These are phyloP conservation scores for Passalora sequoiae DNA, from an alignment of 2,329 filamentous ascomycete genomes.

Conservation along the genomic window DNA sequence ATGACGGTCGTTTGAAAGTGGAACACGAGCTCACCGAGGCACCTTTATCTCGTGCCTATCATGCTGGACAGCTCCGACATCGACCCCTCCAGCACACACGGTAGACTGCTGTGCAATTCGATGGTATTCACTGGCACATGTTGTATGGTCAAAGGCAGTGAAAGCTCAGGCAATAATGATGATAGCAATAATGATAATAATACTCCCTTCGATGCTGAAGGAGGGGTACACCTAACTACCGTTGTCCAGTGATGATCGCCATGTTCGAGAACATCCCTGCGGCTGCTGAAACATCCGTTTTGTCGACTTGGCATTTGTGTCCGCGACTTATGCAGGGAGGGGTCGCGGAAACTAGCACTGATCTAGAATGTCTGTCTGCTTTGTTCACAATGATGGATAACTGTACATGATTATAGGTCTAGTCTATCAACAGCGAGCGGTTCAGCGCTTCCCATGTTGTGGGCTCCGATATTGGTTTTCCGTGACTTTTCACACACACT, in stretches of 20 bases:
- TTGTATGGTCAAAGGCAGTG: background rate
- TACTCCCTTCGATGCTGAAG: background rate
- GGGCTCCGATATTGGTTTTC: too few relatives aligned
- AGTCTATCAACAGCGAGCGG: too few relatives aligned
- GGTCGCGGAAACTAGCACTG: too few relatives aligned
- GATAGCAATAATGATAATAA: constrained; percentile 1
- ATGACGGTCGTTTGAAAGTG: constrained; percentile 4
- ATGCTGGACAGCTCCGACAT: background rate
- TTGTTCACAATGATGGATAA: too few relatives aligned
- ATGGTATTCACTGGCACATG: background rate
- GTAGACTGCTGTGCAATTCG: background rate
- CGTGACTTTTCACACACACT: too few relatives aligned
- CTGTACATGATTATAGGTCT: too few relatives aligned
- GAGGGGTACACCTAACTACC: too few relatives aligned
- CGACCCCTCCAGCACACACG: background rate
- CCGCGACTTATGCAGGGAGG: too few relatives aligned
- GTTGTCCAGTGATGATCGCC: background rate
- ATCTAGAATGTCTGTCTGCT: too few relatives aligned
- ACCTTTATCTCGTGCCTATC: background rate
- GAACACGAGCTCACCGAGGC: constrained; percentile 4
- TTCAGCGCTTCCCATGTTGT: too few relatives aligned
- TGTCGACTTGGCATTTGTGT: too few relatives aligned
- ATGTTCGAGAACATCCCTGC: background rate
- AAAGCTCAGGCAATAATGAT: background rate
- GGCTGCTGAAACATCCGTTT: too few relatives aligned